phyloP scores from a whole-genome alignment of 2,329 filamentous ascomycete species.

The Didymella sp. region DNA sequence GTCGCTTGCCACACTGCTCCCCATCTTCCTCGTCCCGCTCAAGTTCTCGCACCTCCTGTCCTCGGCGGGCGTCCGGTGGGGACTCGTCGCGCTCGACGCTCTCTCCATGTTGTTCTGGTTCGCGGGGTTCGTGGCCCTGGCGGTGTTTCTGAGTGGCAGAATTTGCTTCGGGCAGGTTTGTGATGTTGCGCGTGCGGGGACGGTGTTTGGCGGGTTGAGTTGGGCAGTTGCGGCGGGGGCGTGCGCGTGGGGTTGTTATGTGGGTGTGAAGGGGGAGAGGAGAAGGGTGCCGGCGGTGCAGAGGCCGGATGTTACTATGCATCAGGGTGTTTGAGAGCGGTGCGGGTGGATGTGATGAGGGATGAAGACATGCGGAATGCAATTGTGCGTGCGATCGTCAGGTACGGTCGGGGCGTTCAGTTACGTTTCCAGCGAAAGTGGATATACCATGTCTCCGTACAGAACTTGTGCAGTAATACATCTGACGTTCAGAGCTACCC shows the following conservation, averaged over 20 bases:
- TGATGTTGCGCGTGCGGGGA: conserved; percentile 66
- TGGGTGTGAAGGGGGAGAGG: conserved; percentile 44
- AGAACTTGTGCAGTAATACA: not conserved
- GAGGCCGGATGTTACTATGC: conserved; percentile 47
- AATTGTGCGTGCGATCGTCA: conserved; percentile 21
- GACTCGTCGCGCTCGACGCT: conserved; percentile 69
- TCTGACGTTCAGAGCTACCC: not conserved
- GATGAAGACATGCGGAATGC: not conserved
- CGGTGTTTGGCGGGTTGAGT: conserved; percentile 71
- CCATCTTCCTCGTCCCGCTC: conserved; percentile 71
- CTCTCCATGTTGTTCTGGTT: conserved; percentile 91
- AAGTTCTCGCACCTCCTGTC: conserved; percentile 54
- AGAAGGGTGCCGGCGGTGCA: conserved; percentile 24
- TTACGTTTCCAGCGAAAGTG: not conserved
- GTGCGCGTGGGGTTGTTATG: conserved; percentile 24
- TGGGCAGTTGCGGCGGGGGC: conserved; percentile 61
- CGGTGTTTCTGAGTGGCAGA: conserved; percentile 66
- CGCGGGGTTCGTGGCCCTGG: conserved; percentile 79
- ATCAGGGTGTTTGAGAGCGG: conserved; percentile 48
- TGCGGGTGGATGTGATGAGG: not conserved
- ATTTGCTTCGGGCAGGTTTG: conserved; percentile 65
- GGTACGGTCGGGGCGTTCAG: conserved; percentile 26
- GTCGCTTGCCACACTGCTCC: conserved; percentile 71
- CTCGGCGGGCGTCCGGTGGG: conserved; percentile 63
- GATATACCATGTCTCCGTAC: not conserved